A percentile compares a stretch with the other conserved stretches of the same genome.
phyloP scores from a whole-genome alignment of 768 basidiomycete genomes.

The Phaeolepiota aurea region DNA sequence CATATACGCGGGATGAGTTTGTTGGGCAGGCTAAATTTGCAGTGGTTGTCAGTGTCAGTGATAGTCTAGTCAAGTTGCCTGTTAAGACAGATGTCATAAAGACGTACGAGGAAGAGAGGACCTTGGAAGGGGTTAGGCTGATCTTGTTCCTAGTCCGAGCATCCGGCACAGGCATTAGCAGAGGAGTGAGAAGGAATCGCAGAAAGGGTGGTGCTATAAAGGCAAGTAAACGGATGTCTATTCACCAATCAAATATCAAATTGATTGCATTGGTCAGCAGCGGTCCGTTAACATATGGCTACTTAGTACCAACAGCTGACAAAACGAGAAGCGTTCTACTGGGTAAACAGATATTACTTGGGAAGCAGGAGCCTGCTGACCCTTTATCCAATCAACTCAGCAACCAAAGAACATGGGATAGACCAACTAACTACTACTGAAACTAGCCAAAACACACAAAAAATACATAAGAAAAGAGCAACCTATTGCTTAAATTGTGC shows the following conservation, averaged over 20 bases:
- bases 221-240: constrained; percentile 4
- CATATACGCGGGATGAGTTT: constrained; percentile 47
- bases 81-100: no score
- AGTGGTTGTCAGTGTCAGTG: constrained; percentile 8
- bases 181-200: constrained; percentile 6
- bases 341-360: no score
- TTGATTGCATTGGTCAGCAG: constrained; percentile 7
- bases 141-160: constrained; percentile 60
- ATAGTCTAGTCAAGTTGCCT: not conserved
- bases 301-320: no score
- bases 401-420: no score
- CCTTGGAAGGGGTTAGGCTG: constrained; percentile 45
- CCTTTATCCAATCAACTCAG: no score
- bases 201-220: constrained; percentile 1
- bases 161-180: constrained; percentile 53
- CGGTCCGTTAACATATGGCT: no score
- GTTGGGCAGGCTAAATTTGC: constrained; percentile 38
- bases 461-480: constrained; percentile 3
- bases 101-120: constrained; percentile 48
- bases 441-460: not conserved
- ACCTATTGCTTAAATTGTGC: constrained; percentile 28
- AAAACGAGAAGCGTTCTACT: no score
- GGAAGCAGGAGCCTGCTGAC: no score
- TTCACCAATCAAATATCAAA: constrained; percentile 2
- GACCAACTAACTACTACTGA: no score